Percentiles rank a stretch among this genome's conserved stretches.
Conservation (phyloP, 75 land plant genomes). For the Picea sitchensis region DNA sequence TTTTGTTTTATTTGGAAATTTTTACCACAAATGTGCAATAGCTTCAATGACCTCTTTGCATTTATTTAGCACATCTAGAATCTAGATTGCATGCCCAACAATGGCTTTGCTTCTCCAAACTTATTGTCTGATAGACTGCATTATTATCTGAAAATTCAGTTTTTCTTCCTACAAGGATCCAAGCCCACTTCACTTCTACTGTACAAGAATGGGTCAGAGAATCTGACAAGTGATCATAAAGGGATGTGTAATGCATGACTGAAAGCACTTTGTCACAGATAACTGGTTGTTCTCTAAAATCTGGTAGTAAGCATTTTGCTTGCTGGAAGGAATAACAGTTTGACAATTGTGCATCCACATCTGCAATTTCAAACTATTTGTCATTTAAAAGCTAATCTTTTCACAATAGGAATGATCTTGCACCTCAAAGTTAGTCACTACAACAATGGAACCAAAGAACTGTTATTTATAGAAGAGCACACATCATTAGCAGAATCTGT, state of each 20-base stretch:
- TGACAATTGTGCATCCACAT: background rate
- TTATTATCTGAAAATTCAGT: conserved; percentile 6
- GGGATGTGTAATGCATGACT: background rate
- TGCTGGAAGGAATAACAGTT: background rate
- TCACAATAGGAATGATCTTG: too few relatives aligned
- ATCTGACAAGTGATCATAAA: conserved; percentile 2
- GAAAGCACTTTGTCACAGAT: background rate
- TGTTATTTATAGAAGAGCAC: too few relatives aligned
- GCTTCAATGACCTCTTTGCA: conserved; percentile 25
- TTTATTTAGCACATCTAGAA: conserved; percentile 26
- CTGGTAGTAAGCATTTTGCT: background rate
- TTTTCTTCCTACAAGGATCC: conserved; percentile 15
- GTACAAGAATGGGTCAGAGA: background rate
- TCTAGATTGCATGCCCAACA: conserved; percentile 15
- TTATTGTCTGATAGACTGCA: background rate
- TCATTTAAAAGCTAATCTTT: too few relatives aligned
- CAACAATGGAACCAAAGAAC: too few relatives aligned
- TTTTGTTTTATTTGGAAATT: conserved; percentile 5
- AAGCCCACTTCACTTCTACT: background rate
- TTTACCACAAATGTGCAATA: conserved; percentile 29
- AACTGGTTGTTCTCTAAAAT: background rate
- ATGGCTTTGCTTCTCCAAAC: conserved; percentile 8
- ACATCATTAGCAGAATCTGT: too few relatives aligned
- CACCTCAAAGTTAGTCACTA: too few relatives aligned
- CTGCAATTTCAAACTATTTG: background rate